Conservation (phyloP, 164 flowering plant species). For the Magnolia sinica region DNA sequence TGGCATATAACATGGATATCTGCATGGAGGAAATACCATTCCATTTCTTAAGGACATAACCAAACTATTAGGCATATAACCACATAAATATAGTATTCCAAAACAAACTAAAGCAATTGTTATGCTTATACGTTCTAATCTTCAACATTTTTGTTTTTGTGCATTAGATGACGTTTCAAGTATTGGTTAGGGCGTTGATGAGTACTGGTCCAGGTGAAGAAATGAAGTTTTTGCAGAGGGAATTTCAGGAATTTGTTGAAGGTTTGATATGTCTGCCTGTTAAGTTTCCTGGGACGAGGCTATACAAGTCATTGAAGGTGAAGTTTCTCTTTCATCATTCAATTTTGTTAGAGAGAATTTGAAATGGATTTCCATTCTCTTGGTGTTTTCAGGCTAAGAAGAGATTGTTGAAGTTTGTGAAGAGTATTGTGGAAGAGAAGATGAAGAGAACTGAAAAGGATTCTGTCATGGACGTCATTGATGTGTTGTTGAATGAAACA, state of each 20-base stretch:
- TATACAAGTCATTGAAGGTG: slow-evolving; percentile 84
- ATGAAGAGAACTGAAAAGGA: slow-evolving; percentile 20
- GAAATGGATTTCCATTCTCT: neutral
- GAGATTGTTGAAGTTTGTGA: slow-evolving; percentile 56
- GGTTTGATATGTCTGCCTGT: slow-evolving; percentile 84
- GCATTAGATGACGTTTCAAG: slow-evolving; percentile 67
- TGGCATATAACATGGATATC: neutral
- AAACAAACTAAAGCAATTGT: no score
- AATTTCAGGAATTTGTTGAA: slow-evolving; percentile 71
- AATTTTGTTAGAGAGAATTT: neutral
- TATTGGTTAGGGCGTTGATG: slow-evolving; percentile 72
- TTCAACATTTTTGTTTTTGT: neutral
- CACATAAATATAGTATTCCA: no score
- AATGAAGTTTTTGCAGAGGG: slow-evolving; percentile 52
- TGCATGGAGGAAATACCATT: no score
- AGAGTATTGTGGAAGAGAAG: slow-evolving; percentile 53
- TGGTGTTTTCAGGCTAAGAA: slow-evolving; percentile 61
- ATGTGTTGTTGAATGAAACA: slow-evolving; percentile 42
- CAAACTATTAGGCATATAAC: no score
- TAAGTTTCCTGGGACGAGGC: slow-evolving; percentile 77
- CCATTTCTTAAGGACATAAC: no score
- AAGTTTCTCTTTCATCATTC: neutral
- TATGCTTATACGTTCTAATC: no score
- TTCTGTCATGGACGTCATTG: slow-evolving; percentile 46
- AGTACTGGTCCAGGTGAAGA: slow-evolving; percentile 73